phyloP scores from a whole-genome alignment of 495 filamentous ascomycete genomes.

The Bryoglossum gracile region DNA sequence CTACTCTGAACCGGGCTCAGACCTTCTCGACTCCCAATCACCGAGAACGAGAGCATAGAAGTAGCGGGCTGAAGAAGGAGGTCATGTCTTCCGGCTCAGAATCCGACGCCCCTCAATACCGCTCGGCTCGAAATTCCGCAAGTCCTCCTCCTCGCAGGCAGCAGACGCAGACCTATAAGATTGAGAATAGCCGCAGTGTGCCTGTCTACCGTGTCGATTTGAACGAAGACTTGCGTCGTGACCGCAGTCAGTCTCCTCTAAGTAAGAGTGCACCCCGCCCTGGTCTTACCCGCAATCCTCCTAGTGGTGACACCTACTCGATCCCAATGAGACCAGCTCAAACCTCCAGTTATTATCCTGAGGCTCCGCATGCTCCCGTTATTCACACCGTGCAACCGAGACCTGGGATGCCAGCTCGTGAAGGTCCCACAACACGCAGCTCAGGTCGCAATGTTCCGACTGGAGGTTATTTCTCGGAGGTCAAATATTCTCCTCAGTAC shows the following conservation, averaged over 20 bases:
- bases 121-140: slow-evolving; percentile 12
- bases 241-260: slow-evolving; percentile 21
- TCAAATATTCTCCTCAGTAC: background rate
- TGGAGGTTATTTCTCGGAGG: background rate
- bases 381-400: background rate
- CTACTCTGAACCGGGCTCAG: slow-evolving; percentile 17
- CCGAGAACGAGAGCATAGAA: slow-evolving; percentile 14
- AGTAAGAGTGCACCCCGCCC: slow-evolving; percentile 11
- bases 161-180: slow-evolving; percentile 9
- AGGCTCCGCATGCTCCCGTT: too few species aligned
- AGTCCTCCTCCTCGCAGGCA: slow-evolving; percentile 12
- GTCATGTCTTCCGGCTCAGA: slow-evolving; percentile 18
- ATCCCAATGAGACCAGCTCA: background rate
- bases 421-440: background rate
- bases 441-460: background rate
- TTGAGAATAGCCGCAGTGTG: slow-evolving; percentile 9
- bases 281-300: slow-evolving; percentile 7
- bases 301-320: slow-evolving; percentile 2
- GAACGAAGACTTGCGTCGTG: slow-evolving; percentile 11
- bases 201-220: slow-evolving; percentile 22
- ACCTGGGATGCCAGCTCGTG: background rate
- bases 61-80: slow-evolving; percentile 19
- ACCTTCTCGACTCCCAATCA: slow-evolving; percentile 16
- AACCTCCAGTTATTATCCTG: background rate
- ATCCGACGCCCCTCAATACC: slow-evolving; percentile 5